Conservation (phyloP, 2,329 filamentous ascomycete species). For the Byssochlamys sp. region DNA sequence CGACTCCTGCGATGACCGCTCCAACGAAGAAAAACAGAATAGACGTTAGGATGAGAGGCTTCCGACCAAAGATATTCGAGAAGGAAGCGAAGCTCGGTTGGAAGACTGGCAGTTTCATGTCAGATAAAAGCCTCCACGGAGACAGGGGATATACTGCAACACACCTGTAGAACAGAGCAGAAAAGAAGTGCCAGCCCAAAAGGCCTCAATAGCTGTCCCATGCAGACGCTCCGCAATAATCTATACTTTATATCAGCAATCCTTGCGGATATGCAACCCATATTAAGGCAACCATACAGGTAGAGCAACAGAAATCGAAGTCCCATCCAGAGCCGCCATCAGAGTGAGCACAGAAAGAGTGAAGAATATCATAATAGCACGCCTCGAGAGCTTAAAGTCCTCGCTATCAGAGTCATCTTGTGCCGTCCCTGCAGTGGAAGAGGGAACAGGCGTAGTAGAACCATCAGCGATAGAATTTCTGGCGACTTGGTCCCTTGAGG, state of each 20-base stretch:
- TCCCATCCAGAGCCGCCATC: conserved; percentile 57
- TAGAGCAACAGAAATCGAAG: conserved; percentile 54
- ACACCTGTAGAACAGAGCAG: conserved; percentile 29
- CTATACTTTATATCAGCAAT: conserved; percentile 6
- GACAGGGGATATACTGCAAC: background rate
- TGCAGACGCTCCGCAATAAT: conserved; percentile 24
- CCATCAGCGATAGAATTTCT: background rate
- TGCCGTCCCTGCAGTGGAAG: background rate
- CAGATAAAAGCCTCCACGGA: background rate
- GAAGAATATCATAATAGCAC: conserved; percentile 5
- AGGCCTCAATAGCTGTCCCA: conserved; percentile 33
- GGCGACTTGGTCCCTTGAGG: background rate
- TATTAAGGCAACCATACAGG: conserved; percentile 20
- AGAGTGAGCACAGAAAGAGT: conserved; percentile 42
- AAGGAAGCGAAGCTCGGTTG: conserved; percentile 42
- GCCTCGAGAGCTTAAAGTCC: background rate
- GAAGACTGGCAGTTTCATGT: conserved; percentile 31
- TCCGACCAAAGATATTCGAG: conserved; percentile 41
- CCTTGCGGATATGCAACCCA: background rate
- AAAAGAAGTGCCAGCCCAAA: conserved; percentile 45
- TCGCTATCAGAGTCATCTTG: background rate
- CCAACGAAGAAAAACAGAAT: conserved; percentile 38
- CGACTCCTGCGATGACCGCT: conserved; percentile 32
- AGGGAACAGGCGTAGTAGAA: background rate
- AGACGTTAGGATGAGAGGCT: conserved; percentile 29